Percentiles rank a stretch among this genome's conserved stretches.
Evolutionary conservation across 2,329 filamentous ascomycete genomes (phyloP).

Genomic region (Calonectria henricotiae): DNA sequence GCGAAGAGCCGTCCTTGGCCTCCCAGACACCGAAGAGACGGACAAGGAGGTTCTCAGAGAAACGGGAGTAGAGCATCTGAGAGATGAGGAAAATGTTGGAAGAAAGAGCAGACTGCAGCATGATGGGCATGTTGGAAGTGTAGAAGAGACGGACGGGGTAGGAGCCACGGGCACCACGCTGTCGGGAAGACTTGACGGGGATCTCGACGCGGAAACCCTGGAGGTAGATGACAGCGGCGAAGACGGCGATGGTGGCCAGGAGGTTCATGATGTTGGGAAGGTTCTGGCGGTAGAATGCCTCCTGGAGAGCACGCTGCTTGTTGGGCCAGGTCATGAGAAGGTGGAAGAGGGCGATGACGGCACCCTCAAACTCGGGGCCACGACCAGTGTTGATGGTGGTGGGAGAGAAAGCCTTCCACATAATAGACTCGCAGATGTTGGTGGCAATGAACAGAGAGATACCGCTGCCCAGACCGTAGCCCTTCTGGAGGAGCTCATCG

Average conservation of each 20-base stretch:
- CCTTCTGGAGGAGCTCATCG: conserved; percentile 99
- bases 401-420: conserved; percentile 99
- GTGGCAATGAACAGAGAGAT: conserved; percentile 99
- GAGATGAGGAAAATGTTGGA: conserved; percentile 99
- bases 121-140: conserved; percentile 99
- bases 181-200: conserved; percentile 98
- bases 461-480: conserved; percentile 97
- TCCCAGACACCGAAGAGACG: conserved; percentile 99
- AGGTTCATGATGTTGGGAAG: conserved; percentile 99
- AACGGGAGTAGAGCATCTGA: conserved; percentile 99
- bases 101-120: conserved; percentile 98
- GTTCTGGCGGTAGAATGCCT: conserved; percentile 99
- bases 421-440: conserved; percentile 99
- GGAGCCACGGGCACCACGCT: conserved; percentile 97
- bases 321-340: conserved; percentile 98
- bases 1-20: conserved; percentile 93
- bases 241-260: conserved; percentile 91
- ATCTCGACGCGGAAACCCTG: conserved; percentile 99
- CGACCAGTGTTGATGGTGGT: conserved; percentile 99
- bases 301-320: conserved; percentile 98
- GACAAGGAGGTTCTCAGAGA: conserved; percentile 98
- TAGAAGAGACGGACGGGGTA: conserved; percentile 99
- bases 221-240: conserved; percentile 98
- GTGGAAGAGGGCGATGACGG: conserved; percentile 98
- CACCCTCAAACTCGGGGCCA: conserved; percentile 98